A percentile compares a stretch with the other conserved stretches of the same genome.
phyloP scores from a whole-genome alignment of 78 protist species.

The Emiliania huxleyi region DNA sequence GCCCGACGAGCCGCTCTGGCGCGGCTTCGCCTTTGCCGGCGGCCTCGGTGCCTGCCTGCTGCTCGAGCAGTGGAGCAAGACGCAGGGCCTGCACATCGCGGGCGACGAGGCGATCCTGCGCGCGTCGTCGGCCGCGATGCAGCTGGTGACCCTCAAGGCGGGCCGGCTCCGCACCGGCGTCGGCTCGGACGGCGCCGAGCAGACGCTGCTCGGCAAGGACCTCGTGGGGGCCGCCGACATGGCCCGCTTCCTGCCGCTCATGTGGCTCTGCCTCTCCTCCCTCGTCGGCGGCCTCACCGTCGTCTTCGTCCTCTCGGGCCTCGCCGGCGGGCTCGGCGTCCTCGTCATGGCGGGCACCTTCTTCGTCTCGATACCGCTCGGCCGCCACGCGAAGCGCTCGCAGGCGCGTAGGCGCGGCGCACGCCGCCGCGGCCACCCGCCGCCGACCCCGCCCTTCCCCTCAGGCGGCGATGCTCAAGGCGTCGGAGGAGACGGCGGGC shows the following conservation, averaged over 20 bases:
- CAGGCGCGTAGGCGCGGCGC: too few species aligned
- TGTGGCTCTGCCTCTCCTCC: neutral
- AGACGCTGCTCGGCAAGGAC: neutral
- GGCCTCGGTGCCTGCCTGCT: neutral
- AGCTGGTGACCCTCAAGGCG: neutral
- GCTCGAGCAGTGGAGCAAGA: neutral
- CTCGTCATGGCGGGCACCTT: neutral
- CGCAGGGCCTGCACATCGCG: neutral
- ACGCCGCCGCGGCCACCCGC: too few species aligned
- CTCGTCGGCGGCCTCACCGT: neutral
- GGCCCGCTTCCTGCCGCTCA: neutral
- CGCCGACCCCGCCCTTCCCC: too few species aligned
- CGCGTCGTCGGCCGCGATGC: neutral
- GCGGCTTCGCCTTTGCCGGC: neutral
- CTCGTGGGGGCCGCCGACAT: neutral
- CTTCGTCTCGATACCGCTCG: neutral
- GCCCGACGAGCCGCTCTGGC: neutral
- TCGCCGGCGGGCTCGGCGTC: neutral
- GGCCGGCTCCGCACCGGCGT: neutral
- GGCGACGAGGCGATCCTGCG: neutral
- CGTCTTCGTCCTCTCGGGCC: neutral
- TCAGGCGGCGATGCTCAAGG: neutral
- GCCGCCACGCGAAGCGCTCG: neutral
- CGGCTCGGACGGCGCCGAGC: neutral
- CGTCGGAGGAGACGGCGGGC: neutral